Percentiles rank a stretch among this genome's conserved stretches.
Conservation (phyloP, 805 yeast genomes). For the Candida gorgasii region DNA sequence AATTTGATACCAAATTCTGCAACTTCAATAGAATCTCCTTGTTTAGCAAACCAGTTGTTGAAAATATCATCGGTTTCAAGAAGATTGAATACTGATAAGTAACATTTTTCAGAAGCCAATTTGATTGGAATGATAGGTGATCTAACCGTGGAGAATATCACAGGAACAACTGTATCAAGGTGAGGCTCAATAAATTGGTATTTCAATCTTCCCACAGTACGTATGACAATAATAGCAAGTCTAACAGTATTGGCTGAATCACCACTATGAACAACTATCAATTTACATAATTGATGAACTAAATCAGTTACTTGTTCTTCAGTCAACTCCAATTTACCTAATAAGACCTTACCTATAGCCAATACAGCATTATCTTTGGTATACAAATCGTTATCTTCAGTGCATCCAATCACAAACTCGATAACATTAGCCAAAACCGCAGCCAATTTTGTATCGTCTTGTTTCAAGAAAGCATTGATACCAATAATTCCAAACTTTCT, state of each 20-base stretch:
- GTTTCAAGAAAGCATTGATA: slow-evolving; percentile 76
- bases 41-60: slow-evolving; percentile 61
- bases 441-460: slow-evolving; percentile 63
- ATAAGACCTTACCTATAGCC: slow-evolving; percentile 79
- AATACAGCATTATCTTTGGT: slow-evolving; percentile 73
- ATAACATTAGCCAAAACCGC: slow-evolving; percentile 53
- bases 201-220: slow-evolving; percentile 72
- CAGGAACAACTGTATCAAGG: slow-evolving; percentile 60
- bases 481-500: slow-evolving; percentile 67
- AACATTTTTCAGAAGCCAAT: slow-evolving; percentile 92
- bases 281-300: slow-evolving; percentile 50
- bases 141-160: slow-evolving; percentile 79
- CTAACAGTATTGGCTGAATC: slow-evolving; percentile 78
- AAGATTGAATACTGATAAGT: slow-evolving; percentile 66
- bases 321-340: slow-evolving; percentile 44
- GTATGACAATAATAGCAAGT: slow-evolving; percentile 67
- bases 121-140: slow-evolving; percentile 90
- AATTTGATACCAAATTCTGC: slow-evolving; percentile 42
- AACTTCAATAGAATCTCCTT: slow-evolving; percentile 36
- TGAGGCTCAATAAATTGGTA: slow-evolving; percentile 52
- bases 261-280: slow-evolving; percentile 54
- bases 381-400: slow-evolving; percentile 45
- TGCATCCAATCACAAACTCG: slow-evolving; percentile 47
- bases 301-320: slow-evolving; percentile 44
- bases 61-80: slow-evolving; percentile 66